Evolutionary conservation across 345 rosid genomes (phyloP).

Genomic region (Populus alba): DNA sequence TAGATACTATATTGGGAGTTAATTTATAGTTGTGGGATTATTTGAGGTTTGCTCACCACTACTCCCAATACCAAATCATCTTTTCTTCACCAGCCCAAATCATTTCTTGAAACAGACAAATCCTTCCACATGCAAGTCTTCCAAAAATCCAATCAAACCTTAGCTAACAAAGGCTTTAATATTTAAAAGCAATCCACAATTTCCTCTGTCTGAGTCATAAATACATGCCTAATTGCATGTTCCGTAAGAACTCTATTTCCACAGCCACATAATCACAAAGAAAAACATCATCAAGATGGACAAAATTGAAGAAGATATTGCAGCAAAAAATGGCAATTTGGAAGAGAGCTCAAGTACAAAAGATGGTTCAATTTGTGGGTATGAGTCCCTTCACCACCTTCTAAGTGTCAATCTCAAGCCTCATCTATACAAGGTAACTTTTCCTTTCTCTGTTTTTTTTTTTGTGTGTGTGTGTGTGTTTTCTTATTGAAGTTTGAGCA

Average conservation of each 20-base stretch:
- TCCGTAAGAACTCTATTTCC: background rate
- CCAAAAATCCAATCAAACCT: too few species aligned
- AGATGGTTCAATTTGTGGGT: conserved; percentile 68
- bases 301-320: background rate
- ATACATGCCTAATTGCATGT: background rate
- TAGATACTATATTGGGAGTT: background rate
- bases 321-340: background rate
- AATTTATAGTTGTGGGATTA: background rate
- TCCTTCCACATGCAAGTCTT: too few species aligned
- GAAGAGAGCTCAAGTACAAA: background rate
- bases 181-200: background rate
- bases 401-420: conserved; percentile 73
- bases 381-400: conserved; percentile 72
- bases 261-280: background rate
- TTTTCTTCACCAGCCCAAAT: too few species aligned
- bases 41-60: too few species aligned
- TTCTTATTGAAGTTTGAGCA: background rate
- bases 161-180: background rate
- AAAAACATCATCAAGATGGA: conserved; percentile 3
- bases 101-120: too few species aligned
- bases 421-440: conserved; percentile 57
- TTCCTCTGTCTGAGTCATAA: background rate
- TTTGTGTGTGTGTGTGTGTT: background rate
- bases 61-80: too few species aligned
- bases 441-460: background rate